Evolutionary conservation across 164 flowering plant species (phyloP), one percentile per base, ranked within the genome.

Genomic region (Malania oleifera): DNA sequence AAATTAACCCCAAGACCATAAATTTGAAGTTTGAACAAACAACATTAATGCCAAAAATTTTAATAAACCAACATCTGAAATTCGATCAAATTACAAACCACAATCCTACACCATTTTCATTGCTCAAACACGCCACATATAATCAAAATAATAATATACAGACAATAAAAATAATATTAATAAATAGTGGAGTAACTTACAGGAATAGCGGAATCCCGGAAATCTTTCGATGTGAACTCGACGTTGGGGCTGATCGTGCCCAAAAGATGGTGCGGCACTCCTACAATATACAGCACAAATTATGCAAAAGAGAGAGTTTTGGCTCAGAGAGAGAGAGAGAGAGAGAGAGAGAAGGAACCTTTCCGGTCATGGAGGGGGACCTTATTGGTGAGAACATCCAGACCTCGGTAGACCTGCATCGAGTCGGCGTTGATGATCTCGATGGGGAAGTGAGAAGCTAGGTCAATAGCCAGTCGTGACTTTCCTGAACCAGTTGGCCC

Each of bases 371-470:
- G 59, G 50, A 73, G 41, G 12, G 91, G 76, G 37, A 95, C 89
- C 67, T 95, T 95, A 67, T 95, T 91, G 63, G 99, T 91, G 68
- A 95, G 89, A 67, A 95, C 79, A 69, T 91, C 97, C 17, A 93
- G 70, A 20, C 97, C 97, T 19, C 59, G 47, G 51, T 93, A 90
- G 38, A 93, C 91, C 79, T 90, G 99, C 97, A 95, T 90, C 38
- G 99, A 91, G 59, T 91, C 97, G 14, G 97, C 95, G 73, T 86
- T 95, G 75, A 95, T 79, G 73, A 91, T 73, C 65, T 95, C 97
- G 39, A 85, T 34, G 1, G 96, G 83, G 65, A 95, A 88, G 55
- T 82, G 81, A 26, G 86, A 68, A 0, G 95, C 91, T 23, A 95
- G 77, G 62, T 95, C 96, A 29, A 95, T 80, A 49, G 97, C 88